A percentile compares a stretch with the other conserved stretches of the same genome.
These are phyloP conservation scores for Dryas alaskensis DNA, from an alignment of 306 rosid genomes.

Conservation along the genomic window DNA sequence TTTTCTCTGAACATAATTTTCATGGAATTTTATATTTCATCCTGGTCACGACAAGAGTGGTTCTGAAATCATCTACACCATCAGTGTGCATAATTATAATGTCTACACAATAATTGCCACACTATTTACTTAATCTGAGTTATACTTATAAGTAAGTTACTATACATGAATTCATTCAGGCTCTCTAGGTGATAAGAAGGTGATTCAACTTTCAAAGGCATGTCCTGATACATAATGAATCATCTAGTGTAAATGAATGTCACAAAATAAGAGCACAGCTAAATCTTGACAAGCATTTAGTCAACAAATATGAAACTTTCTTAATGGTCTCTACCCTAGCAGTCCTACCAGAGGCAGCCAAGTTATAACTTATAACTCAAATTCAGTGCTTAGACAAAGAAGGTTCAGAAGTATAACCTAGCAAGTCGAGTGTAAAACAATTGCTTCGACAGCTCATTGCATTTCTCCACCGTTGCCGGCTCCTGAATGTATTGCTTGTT, in stretches of 20 bases:
- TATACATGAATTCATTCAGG: neutral
- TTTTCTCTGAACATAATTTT: neutral
- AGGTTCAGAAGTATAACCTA: constrained; percentile 49
- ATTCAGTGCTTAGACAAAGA: constrained; percentile 6
- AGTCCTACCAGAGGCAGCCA: constrained; percentile 12
- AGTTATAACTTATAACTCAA: neutral
- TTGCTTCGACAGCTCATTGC: constrained; percentile 71
- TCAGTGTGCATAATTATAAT: neutral
- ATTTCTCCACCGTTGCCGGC: constrained; percentile 85
- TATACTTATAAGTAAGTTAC: too few species aligned
- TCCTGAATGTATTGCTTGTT: constrained; percentile 90
- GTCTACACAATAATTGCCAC: neutral
- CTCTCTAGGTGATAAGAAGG: neutral
- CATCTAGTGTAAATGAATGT: neutral
- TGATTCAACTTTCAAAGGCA: neutral
- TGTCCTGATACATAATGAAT: neutral
- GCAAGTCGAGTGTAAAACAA: constrained; percentile 90
- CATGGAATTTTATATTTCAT: too few species aligned
- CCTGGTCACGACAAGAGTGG: neutral
- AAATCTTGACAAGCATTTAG: neutral
- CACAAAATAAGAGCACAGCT: neutral
- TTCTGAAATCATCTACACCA: neutral
- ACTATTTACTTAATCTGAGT: neutral
- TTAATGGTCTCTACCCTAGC: neutral
- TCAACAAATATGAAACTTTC: neutral